Conservation (phyloP, 1,139 yeast species). For the Candida pseudocylindracea region DNA sequence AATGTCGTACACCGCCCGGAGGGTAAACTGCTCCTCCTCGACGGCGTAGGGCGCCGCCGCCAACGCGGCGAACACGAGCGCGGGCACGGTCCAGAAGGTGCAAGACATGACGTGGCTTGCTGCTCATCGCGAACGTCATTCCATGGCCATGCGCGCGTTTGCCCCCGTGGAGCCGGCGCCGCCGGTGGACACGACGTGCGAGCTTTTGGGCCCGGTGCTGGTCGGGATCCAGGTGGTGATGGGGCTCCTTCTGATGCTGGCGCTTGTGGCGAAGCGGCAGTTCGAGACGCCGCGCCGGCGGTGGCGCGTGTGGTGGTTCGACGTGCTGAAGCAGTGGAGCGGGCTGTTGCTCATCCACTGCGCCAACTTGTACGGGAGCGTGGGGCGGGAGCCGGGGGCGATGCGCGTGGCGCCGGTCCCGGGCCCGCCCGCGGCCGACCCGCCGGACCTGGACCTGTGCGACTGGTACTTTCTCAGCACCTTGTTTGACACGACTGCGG, state of each 20-base stretch:
- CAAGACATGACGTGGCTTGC: too few species aligned
- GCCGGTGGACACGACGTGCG: conserved; percentile 19
- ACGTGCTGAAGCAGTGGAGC: conserved; percentile 70
- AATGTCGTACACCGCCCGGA: too few species aligned
- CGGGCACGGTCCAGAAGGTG: too few species aligned
- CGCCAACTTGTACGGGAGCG: conserved; percentile 52
- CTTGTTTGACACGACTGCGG: conserved; percentile 83
- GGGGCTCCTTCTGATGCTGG: conserved; percentile 56
- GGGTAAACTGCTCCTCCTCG: too few species aligned
- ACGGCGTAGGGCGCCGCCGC: too few species aligned
- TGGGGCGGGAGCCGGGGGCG: conserved; percentile 5
- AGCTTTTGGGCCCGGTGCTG: conserved; percentile 52
- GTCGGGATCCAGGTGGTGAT: conserved; percentile 37
- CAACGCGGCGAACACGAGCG: too few species aligned
- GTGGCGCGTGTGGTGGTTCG: conserved; percentile 76
- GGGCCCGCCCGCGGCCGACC: conserved; percentile 1
- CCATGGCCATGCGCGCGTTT: too few species aligned
- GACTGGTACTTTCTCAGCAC: conserved; percentile 86
- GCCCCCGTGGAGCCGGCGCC: conserved; percentile 2
- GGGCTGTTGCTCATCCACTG: conserved; percentile 77
- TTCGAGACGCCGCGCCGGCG: conserved; percentile 74
- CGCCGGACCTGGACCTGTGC: conserved; percentile 30
- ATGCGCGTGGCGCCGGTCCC: conserved; percentile 11
- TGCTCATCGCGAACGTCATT: too few species aligned
- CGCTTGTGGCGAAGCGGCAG: conserved; percentile 53